Base-by-base conservation (phyloP, 2,329 filamentous ascomycete species). In the Pezicula rhizophila region DNA sequence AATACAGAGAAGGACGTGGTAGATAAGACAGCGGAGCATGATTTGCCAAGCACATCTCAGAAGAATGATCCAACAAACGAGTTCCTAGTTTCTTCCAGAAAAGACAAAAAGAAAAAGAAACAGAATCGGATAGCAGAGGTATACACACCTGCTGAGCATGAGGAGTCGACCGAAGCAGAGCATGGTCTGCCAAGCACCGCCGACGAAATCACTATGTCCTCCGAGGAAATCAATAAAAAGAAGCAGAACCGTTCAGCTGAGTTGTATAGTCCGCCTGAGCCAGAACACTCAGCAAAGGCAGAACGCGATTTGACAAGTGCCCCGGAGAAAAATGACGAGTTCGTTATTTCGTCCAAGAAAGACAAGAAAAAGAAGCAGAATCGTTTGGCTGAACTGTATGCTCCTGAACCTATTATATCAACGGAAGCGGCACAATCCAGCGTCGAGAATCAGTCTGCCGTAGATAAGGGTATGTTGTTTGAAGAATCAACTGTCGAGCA, bases 261-360 rank as follows among this genome's bases (percentile, higher is more conserved):
- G 14, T 25, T 17, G 44, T 17, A 46, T 31, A 26, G 15, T 3
- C 44, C 44, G 8, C 8, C 42, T 38, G n/a, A 15, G 20, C 18
- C 11, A 14, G 40, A 42, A n/a, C 10, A 31, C 3, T 12, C 40
- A 42, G 12, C 10, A 12, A 8, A 15, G 26, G 40, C 40, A 42
- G n/a, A 20, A 8, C 18, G 15, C 28, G 45, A 46, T 17, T 20
- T 43, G 39, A 25, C 34, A 25, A 28, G 10, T 4, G 14, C 47
- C 38, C 18, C 33, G 10, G 50, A 53, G 39, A 28, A 47, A 26
- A 47, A 42, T 17, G 46, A 55, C 4, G 50, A 52, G 10, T 48
- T 50, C 37, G n/a, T 49, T 31, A 28, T 42, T 20, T 52, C 44
- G 10, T 47, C 50, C 12, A 56, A 55, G 48, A 55, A 51, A 44